These are phyloP conservation scores for Blumeriella jaapii DNA, from an alignment of 2,329 filamentous ascomycete genomes.

Conservation along the genomic window DNA sequence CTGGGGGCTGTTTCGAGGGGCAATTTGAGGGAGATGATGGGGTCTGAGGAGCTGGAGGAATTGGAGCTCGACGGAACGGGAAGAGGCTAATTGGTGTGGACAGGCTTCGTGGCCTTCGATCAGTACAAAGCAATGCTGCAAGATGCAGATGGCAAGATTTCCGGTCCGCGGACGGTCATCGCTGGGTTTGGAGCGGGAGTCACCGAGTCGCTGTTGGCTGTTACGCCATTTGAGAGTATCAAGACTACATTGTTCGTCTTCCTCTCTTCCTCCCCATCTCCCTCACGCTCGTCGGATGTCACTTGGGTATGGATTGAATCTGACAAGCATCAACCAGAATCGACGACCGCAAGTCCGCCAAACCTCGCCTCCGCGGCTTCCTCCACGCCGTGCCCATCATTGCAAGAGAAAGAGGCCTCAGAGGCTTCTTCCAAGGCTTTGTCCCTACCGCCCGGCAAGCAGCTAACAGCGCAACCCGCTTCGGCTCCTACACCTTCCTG, in stretches of 20 bases:
- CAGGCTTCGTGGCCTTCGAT: slow-evolving; percentile 94
- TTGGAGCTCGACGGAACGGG: too few relatives aligned
- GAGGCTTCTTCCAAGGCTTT: slow-evolving; percentile 95
- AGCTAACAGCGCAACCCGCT: slow-evolving; percentile 85
- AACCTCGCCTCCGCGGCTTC: slow-evolving; percentile 84
- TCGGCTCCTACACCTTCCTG: slow-evolving; percentile 80
- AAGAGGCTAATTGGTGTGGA: too few relatives aligned
- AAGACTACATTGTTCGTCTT: slow-evolving; percentile 71
- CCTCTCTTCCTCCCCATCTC: background rate
- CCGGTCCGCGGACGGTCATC: slow-evolving; percentile 80
- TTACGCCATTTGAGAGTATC: slow-evolving; percentile 95
- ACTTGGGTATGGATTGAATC: too few relatives aligned
- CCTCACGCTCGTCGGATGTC: background rate
- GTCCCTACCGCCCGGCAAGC: slow-evolving; percentile 88
- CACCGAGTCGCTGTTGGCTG: slow-evolving; percentile 84
- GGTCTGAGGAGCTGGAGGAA: too few relatives aligned
- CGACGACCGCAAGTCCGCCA: slow-evolving; percentile 79
- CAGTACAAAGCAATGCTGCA: slow-evolving; percentile 77
- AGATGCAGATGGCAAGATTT: slow-evolving; percentile 78
- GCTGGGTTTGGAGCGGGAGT: slow-evolving; percentile 91
- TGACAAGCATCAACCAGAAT: slow-evolving; percentile 47
- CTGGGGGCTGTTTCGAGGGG: background rate
- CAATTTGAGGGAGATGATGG: too few relatives aligned
- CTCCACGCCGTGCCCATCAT: slow-evolving; percentile 83
- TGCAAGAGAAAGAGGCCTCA: slow-evolving; percentile 71